Base-by-base conservation (phyloP, 495 filamentous ascomycete genomes). In the Trichoderma parareesei region DNA sequence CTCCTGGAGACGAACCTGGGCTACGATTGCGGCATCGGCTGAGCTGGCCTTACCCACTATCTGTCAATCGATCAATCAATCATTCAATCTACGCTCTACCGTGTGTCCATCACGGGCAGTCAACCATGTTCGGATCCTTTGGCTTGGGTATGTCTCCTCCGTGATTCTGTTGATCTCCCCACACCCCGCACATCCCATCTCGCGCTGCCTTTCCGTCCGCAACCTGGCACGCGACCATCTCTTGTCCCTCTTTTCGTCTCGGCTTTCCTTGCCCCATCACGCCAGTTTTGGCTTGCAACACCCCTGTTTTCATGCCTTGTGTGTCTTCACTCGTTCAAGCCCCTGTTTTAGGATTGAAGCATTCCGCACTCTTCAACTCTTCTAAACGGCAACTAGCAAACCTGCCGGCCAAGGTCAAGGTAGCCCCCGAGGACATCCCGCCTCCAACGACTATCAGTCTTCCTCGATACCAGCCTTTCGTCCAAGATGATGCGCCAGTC, bases 391-490 rank as follows among this genome's bases (percentile, higher is more conserved):
- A 33, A 61, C 60, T 42, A 61, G 60, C 38, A 40, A 40, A 61
- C 20, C 38, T 61, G 38, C 38, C 41, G 7, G 38, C 57, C 27
- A 60, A 61, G 60, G 53, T 57, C 53, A 61, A 61, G 60, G 41
- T 63, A 37, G 43, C 41, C 18, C 41, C 43, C n/a, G 43, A 63
- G 49, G 61, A 63, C 18, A 35, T 63, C 14, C 61, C 61, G 27
- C 40, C 41, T 43, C 41, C 61, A 18, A 63, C 61, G 11, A 41
- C 41, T 4, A 37, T 63, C 3, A 37, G 14, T 44, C 41, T 63
- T 37, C 61, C 61, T 37, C 41, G 61, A n/a, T 63, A 63, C 61
- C 61, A 63, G 61, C 61, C 61, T 38, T 46, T 46, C 41, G 61
- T 46, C 33, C 41, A 44, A 20, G 41, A 63, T 43, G 61, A 63